Percentiles rank a stretch among this genome's conserved stretches.
phyloP scores from a whole-genome alignment of 495 filamentous ascomycete genomes.

The Penicillium soppii region DNA sequence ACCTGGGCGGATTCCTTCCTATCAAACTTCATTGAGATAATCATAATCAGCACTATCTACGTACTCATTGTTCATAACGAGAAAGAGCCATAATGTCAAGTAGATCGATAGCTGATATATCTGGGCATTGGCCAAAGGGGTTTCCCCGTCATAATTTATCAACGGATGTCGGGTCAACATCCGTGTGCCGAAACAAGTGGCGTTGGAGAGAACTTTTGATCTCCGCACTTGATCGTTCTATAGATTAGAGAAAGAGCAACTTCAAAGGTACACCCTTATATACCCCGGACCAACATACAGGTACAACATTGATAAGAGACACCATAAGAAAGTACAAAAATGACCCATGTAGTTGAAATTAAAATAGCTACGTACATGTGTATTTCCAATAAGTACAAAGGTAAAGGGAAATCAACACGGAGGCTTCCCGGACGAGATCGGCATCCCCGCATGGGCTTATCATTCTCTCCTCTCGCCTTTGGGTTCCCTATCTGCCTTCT shows the following conservation, averaged over 20 bases:
- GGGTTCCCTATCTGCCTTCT: slow-evolving; percentile 3
- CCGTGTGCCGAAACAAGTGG: neutral
- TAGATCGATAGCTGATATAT: no score
- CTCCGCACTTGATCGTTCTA: neutral
- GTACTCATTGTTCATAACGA: no score
- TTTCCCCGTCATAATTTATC: no score
- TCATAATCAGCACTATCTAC: no score
- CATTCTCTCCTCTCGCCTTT: neutral
- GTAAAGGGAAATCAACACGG: neutral
- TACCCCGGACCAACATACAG: neutral
- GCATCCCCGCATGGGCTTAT: slow-evolving; percentile 12
- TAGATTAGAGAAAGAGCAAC: neutral
- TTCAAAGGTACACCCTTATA: neutral
- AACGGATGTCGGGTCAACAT: neutral
- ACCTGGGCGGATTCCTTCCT: no score
- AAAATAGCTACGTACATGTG: neutral
- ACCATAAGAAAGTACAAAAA: no score
- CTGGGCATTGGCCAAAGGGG: no score
- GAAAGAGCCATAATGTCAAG: no score
- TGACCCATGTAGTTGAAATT: neutral
- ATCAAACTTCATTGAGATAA: no score
- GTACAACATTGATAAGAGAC: no score
- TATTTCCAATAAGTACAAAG: neutral
- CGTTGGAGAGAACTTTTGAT: neutral
- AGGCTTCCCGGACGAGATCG: slow-evolving; percentile 3